A percentile compares a stretch with the other conserved stretches of the same genome.
These are phyloP conservation scores for Phytophthora tentaculata DNA, from an alignment of 352 stramenopile genomes.

Conservation along the genomic window DNA sequence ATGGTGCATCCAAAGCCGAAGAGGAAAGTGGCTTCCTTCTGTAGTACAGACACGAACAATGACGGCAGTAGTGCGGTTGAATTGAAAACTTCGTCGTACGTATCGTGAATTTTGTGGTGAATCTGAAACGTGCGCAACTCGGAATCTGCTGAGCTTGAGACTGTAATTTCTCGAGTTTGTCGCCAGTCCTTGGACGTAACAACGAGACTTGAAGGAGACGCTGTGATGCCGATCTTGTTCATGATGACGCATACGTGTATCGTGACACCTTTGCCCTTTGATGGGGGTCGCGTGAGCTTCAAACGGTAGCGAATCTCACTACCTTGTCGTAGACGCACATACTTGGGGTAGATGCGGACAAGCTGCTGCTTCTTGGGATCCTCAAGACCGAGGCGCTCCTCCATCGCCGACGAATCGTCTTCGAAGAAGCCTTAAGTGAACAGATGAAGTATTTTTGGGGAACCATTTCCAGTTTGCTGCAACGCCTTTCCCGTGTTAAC, in stretches of 20 bases:
- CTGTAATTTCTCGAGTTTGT: constrained; percentile 49
- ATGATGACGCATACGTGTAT: constrained; percentile 70
- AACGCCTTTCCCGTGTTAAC: neutral
- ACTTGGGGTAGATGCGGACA: constrained; percentile 61
- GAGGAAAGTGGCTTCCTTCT: constrained; percentile 76
- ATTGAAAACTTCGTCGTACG: constrained; percentile 58
- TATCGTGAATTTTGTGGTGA: constrained; percentile 73
- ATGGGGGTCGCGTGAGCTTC: constrained; percentile 55
- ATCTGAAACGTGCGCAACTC: constrained; percentile 74
- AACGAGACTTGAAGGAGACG: constrained; percentile 51
- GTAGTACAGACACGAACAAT: constrained; percentile 71
- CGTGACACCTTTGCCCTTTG: constrained; percentile 63
- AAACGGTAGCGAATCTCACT: constrained; percentile 70
- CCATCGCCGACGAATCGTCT: constrained; percentile 11
- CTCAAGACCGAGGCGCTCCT: constrained; percentile 25
- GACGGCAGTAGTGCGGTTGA: constrained; percentile 55
- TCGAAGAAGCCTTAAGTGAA: neutral
- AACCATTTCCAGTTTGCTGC: constrained; percentile 7
- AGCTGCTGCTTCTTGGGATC: constrained; percentile 48
- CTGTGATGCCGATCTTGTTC: constrained; percentile 66
- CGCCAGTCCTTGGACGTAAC: constrained; percentile 65
- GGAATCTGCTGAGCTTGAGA: constrained; percentile 50
- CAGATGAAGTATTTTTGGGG: constrained; percentile 24
- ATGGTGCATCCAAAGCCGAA: constrained; percentile 72
- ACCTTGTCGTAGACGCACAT: constrained; percentile 66